phyloP scores from a whole-genome alignment of 1,139 yeast species.

The Candida albicans region DNA sequence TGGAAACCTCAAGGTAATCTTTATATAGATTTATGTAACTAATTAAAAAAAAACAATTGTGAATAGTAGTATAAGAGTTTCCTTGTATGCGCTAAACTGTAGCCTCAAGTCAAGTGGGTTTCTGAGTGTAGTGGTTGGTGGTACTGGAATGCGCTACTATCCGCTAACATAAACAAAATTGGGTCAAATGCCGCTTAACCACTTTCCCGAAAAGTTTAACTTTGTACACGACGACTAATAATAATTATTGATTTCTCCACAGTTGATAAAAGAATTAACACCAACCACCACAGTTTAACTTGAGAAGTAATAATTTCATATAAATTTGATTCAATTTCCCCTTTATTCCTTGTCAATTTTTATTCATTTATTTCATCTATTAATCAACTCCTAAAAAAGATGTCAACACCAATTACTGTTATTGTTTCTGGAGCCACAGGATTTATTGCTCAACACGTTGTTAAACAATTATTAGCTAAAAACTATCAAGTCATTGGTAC shows the following conservation, averaged over 20 bases:
- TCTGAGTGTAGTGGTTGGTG: no score
- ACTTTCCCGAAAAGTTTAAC: constrained; percentile 17
- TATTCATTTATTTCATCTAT: not conserved
- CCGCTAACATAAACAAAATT: constrained; percentile 3
- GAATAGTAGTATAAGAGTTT: no score
- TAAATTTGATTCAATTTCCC: not conserved
- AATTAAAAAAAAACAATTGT: no score
- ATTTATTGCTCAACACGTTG: constrained; percentile 35
- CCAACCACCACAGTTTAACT: not conserved
- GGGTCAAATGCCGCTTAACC: constrained; percentile 17
- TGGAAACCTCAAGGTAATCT: no score
- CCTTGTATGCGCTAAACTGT: not conserved
- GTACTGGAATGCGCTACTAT: no score
- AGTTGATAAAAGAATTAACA: not conserved
- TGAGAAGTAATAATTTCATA: no score
- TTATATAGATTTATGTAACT: not conserved
- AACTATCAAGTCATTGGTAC: constrained; percentile 37
- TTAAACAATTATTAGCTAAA: constrained; percentile 23
- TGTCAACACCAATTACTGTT: constrained; percentile 17
- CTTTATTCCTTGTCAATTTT: not conserved
- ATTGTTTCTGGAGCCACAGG: constrained; percentile 45
- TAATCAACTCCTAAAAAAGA: not conserved
- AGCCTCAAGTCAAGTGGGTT: no score
- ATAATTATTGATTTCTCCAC: not conserved
- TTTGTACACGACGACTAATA: constrained; percentile 28